Conservation (phyloP, 2,329 filamentous ascomycete genomes). For the Aspergillus versicolor region DNA sequence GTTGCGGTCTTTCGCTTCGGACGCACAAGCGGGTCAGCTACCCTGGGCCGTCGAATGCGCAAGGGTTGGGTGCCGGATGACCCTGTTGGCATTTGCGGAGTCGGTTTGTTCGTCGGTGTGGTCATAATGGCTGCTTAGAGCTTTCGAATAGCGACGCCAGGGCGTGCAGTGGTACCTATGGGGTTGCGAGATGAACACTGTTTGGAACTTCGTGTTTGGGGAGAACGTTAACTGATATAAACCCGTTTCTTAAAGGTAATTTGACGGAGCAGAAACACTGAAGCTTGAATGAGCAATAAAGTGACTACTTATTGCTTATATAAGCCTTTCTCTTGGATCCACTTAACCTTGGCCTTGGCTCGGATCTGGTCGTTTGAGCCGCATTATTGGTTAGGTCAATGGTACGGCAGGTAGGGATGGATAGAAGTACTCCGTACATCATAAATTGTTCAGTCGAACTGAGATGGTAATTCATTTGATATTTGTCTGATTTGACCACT, state of each 20-base stretch:
- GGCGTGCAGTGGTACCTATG: not conserved
- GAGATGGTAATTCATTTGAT: no score
- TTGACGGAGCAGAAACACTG: not conserved
- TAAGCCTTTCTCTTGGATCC: no score
- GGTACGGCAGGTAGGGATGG: no score
- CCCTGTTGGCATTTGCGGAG: conserved; percentile 49
- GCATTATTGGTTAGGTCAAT: no score
- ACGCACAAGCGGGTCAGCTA: conserved; percentile 63
- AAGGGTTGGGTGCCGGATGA: conserved; percentile 45
- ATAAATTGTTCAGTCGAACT: no score
- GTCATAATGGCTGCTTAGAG: conserved; percentile 17
- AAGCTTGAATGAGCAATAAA: no score
- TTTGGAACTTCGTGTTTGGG: not conserved
- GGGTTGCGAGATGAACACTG: not conserved
- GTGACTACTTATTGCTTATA: no score
- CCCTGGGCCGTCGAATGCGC: conserved; percentile 51
- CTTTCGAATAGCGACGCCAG: not conserved
- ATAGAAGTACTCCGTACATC: no score
- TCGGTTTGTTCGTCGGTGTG: conserved; percentile 45
- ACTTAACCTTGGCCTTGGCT: no score
- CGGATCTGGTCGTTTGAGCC: no score
- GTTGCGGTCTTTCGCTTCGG: conserved; percentile 51
- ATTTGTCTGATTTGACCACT: no score
- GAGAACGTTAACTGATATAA: not conserved
- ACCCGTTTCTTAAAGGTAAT: not conserved